Evolutionary conservation across 2,329 filamentous ascomycete genomes (phyloP), one percentile per base, ranked within the genome.

Genomic region (Paecilomyces niveus): DNA sequence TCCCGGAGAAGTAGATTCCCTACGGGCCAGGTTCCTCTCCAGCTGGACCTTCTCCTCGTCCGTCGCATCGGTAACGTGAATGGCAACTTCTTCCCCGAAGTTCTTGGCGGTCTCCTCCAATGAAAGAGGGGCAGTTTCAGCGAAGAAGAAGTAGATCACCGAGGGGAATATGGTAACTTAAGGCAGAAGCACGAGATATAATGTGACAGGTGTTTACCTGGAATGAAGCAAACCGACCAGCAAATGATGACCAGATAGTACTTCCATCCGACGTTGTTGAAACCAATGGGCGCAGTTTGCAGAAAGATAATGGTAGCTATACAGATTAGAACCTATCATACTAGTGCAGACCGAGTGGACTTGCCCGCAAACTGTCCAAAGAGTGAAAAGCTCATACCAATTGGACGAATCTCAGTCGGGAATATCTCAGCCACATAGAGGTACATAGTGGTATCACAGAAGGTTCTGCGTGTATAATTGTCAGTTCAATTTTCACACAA

Each of bases 31-130:
- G 29, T 57, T 57, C 15, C 32, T 52, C 31, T 69, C 65, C 15
- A 70, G 55, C 18, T 60, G 65, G 49, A 62, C 63, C 24, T 68
- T 70, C 60, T 76, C 71, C 49, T 74, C 73, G 13, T 78, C 78
- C 0, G 73, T 75, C 0, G 75, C 73, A 61, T 78, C 75, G 3
- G 74, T 78, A 6, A 80, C 64, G 52, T 78, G 70, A 3, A 81
- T 75, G 0, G 78, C 78, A 6, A 81, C 78, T 24, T 82, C 78
- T 54, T 83, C 80, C 6, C 80, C 80, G 57, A 82, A 80, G 55
- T 74, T 75, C 57, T 73, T 66, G 13, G 71, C 74, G 24, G 81
- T 75, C 60, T 80, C 78, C 58, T 81, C 79, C 9, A 80, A 65
- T 0, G 76, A 76, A 49, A 79, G 65, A 11, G 69, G 68, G 2